Base-by-base conservation (phyloP, 805 yeast species). In the Ogataea trehaloabstinens region DNA sequence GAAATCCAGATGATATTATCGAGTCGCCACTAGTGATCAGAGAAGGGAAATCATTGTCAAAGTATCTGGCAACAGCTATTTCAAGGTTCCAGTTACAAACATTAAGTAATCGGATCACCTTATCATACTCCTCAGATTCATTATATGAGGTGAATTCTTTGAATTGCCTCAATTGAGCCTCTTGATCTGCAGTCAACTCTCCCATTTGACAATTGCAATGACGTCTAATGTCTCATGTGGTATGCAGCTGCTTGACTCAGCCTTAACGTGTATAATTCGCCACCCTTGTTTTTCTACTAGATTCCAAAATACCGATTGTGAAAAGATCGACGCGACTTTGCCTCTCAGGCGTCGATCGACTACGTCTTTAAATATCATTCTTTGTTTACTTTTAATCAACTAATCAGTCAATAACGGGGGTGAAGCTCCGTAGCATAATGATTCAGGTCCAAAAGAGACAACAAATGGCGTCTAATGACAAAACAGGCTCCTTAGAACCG, bases 41-140 rank as follows among this genome's bases (percentile, higher is more conserved):
- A 1, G 60, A 49, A 3, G 65, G 65, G 60, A 76, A 67, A 35
- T 70, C 67, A 15, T 72, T 74, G 49, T 83, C 90, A 53, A 80
- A 80, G 55, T 70, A 83, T 35, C 77, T 68, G 3, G 82, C 72
- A 22, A 81, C 59, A 1, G 88, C 78, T 30, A 71, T 65, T 49
- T 82, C 85, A 35, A 83, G 53, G 50, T 80, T 72, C 80, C 80
- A 80, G 34, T 77, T 71, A 48, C 78, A 71, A 33, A 73, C 68
- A 22, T 67, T 58, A 36, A 82, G 55, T 19, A 81, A 56, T 36
- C 65, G 58, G 4, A 71, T 56, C 3, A 80, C 71, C 31, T 72
- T 67, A 1, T 68, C 70, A 31, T 67, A 60, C 19, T 76, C 75
- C 0, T 64, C 70, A 5, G 71, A 75, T 7, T 70, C 70, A 13